These are phyloP conservation scores for Sutorius australiensis DNA, from an alignment of 768 basidiomycete species.

Conservation along the genomic window DNA sequence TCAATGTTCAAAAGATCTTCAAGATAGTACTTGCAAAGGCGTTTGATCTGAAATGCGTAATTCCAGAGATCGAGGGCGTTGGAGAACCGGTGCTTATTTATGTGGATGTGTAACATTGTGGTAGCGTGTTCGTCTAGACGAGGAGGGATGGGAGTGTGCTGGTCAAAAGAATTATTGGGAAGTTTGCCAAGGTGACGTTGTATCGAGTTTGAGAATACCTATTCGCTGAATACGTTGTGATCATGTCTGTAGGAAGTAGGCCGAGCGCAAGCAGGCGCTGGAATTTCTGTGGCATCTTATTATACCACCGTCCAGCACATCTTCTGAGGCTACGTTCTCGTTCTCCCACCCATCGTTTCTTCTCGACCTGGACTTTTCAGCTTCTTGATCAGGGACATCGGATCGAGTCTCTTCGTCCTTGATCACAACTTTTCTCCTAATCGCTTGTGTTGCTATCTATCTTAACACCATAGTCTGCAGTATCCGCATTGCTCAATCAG, in stretches of 20 bases:
- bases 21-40: slow-evolving; percentile 97
- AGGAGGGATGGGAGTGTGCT: slow-evolving; percentile 15
- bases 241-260: slow-evolving; percentile 18
- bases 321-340: slow-evolving; percentile 3
- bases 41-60: slow-evolving; percentile 98
- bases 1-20: slow-evolving; percentile 99
- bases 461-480: slow-evolving; percentile 24
- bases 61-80: slow-evolving; percentile 95
- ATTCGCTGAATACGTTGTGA: slow-evolving; percentile 18
- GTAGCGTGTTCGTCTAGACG: slow-evolving; percentile 22
- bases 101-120: slow-evolving; percentile 55
- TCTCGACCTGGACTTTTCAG: slow-evolving; percentile 14
- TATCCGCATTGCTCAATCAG: slow-evolving; percentile 22
- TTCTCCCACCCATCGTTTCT: slow-evolving; percentile 9
- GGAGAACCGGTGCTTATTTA: slow-evolving; percentile 96
- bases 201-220: slow-evolving; percentile 17
- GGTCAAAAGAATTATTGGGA: slow-evolving; percentile 10
- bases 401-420: slow-evolving; percentile 19
- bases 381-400: slow-evolving; percentile 12
- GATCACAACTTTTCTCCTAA: slow-evolving; percentile 14
- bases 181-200: slow-evolving; percentile 29
- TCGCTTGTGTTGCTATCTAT: slow-evolving; percentile 24
- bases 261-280: slow-evolving; percentile 7
- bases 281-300: slow-evolving; percentile 17
- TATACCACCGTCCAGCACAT: slow-evolving; percentile 16